Conservation (phyloP, 345 rosid species). For the Clarkia xantiana region DNA sequence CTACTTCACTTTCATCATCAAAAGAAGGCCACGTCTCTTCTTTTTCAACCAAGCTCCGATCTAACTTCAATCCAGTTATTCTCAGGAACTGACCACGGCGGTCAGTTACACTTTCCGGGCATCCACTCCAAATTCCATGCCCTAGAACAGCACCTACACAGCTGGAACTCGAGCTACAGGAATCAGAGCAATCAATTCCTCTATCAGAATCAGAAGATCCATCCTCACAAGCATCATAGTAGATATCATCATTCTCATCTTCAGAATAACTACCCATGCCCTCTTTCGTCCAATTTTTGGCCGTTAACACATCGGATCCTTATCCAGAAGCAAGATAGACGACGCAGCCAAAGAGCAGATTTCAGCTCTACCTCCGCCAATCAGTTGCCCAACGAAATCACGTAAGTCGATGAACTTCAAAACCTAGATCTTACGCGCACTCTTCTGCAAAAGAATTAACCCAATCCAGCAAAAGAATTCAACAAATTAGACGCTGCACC, state of each 20-base stretch:
- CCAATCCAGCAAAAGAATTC: not conserved
- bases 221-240: conserved; percentile 54
- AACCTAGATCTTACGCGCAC: conserved; percentile 4
- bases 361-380: not conserved
- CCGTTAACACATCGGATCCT: conserved; percentile 19
- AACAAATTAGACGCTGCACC: not conserved
- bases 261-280: conserved; percentile 21
- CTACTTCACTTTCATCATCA: conserved; percentile 9
- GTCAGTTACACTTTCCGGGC: conserved; percentile 39
- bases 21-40: conserved; percentile 13
- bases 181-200: conserved; percentile 25
- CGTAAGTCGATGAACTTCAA: conserved; percentile 1
- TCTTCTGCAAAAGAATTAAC: not conserved
- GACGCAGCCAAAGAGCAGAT: not conserved
- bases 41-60: conserved; percentile 10
- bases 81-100: conserved; percentile 28
- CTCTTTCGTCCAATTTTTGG: conserved; percentile 2
- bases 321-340: conserved; percentile 5
- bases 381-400: not conserved
- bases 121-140: conserved; percentile 35
- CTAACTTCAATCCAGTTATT: conserved; percentile 22
- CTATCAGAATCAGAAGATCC: conserved; percentile 35
- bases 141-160: conserved; percentile 12
- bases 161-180: conserved; percentile 15
- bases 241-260: conserved; percentile 27